Conservation (phyloP, 768 basidiomycete genomes). For the Sistotremastrum niveocremeum region DNA sequence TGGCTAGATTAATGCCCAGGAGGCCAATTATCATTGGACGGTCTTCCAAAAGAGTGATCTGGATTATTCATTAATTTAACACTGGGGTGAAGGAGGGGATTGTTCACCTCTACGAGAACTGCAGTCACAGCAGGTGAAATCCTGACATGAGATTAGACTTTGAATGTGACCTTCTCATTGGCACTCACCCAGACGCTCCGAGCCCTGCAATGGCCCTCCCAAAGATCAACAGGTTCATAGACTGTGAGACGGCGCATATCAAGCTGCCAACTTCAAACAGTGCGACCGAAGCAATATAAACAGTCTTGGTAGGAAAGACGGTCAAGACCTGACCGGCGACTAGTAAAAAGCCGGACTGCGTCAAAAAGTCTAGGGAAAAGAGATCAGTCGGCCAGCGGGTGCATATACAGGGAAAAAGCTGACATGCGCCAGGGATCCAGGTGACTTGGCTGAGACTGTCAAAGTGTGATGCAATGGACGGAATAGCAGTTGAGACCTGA, state of each 20-base stretch:
- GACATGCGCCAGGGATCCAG: constrained; percentile 12
- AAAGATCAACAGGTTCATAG: constrained; percentile 20
- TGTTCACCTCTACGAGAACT: no score
- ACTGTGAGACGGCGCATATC: constrained; percentile 26
- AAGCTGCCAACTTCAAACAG: constrained; percentile 33
- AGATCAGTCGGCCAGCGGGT: constrained; percentile 2
- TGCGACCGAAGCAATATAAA: constrained; percentile 11
- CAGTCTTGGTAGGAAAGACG: constrained; percentile 19
- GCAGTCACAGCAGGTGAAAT: no score
- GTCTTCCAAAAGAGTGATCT: no score
- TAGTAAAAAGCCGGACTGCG: constrained; percentile 16
- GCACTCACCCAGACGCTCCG: constrained; percentile 26
- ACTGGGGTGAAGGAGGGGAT: no score
- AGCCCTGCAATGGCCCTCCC: constrained; percentile 33
- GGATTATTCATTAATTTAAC: no score
- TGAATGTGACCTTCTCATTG: no score
- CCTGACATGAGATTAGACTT: no score
- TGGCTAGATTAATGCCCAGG: no score
- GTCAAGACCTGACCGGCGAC: constrained; percentile 18
- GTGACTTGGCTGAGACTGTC: constrained; percentile 15
- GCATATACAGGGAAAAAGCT: constrained; percentile 4
- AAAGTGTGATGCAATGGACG: constrained; percentile 18
- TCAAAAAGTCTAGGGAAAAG: constrained; percentile 12
- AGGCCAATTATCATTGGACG: no score
- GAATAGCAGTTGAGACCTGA: constrained; percentile 13